Conservation (phyloP, 345 rosid species). For the Ailanthus altissimus region DNA sequence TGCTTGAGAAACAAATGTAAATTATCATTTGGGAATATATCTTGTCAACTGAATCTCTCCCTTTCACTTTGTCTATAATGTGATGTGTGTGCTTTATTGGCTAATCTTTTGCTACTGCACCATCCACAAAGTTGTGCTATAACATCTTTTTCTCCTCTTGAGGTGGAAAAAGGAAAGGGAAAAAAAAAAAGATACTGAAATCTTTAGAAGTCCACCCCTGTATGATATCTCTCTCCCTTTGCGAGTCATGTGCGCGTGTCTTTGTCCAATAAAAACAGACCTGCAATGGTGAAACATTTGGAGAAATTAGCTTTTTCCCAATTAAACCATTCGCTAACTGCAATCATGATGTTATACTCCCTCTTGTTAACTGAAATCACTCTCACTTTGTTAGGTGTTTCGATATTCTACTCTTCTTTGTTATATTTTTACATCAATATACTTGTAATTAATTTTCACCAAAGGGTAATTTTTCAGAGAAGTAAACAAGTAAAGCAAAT, state of each 20-base stretch:
- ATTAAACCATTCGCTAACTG: too few species aligned
- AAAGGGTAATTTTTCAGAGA: background rate
- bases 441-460: background rate
- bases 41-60: background rate
- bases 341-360: too few species aligned
- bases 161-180: background rate
- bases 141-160: background rate
- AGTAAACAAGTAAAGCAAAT: background rate
- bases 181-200: background rate
- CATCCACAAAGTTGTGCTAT: background rate
- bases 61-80: background rate
- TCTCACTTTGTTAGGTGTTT: background rate
- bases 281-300: too few species aligned
- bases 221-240: background rate
- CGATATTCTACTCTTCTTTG: background rate
- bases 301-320: background rate
- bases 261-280: background rate
- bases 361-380: background rate
- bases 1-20: too few species aligned
- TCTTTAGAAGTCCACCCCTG: background rate
- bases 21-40: background rate
- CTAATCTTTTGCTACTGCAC: background rate
- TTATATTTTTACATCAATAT: background rate
- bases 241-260: background rate
- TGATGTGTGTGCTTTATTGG: too few species aligned